phyloP scores from a whole-genome alignment of 2,329 filamentous ascomycete genomes.

The Aspergillus jensenii region DNA sequence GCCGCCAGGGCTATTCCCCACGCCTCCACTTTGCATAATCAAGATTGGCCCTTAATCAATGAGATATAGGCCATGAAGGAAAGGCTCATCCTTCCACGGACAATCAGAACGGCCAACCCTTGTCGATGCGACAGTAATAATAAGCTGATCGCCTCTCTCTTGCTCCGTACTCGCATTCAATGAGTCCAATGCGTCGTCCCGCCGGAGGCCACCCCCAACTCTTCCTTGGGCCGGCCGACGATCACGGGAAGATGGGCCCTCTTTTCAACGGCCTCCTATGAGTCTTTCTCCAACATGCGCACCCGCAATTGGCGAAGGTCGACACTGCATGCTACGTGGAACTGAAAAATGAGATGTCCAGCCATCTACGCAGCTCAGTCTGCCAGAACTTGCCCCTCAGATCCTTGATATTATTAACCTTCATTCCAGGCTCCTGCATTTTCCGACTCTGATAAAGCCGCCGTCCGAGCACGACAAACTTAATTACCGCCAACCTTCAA shows the following conservation, averaged over 20 bases:
- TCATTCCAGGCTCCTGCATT: background rate
- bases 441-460: background rate
- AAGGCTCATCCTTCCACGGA: background rate
- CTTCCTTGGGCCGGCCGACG: background rate
- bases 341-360: background rate
- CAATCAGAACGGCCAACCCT: too few relatives aligned
- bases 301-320: background rate
- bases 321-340: background rate
- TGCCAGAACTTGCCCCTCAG: background rate
- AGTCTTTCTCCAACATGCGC: background rate
- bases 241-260: background rate
- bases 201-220: background rate
- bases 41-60: slow-evolving; percentile 4
- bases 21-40: slow-evolving; percentile 19
- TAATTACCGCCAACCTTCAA: background rate
- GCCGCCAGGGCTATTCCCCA: slow-evolving; percentile 15
- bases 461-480: background rate
- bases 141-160: background rate
- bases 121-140: too few relatives aligned
- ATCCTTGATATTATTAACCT: background rate
- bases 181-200: too few relatives aligned
- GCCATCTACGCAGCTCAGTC: background rate
- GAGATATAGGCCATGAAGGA: background rate
- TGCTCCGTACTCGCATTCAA: background rate
- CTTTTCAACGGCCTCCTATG: background rate